Percentiles rank a stretch among this genome's conserved stretches.
phyloP scores from a whole-genome alignment of 2,329 filamentous ascomycete genomes.

The Xylaria sp. region DNA sequence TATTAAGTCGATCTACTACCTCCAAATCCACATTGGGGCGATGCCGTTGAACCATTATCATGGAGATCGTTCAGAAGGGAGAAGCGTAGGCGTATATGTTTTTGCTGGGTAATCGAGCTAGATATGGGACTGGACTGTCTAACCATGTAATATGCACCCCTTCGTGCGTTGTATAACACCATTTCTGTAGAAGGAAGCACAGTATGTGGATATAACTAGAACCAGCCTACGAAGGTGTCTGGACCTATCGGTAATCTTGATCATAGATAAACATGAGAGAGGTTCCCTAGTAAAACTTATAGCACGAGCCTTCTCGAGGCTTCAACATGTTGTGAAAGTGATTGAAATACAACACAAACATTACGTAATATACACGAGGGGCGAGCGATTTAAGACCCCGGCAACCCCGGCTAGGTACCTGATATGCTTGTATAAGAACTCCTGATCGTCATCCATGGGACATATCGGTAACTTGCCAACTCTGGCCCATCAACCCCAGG shows the following conservation, averaged over 20 bases:
- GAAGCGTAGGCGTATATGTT: neutral
- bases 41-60: too few species aligned
- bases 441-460: too few species aligned
- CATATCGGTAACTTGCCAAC: slow-evolving; percentile 1
- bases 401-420: neutral
- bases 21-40: neutral
- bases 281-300: neutral
- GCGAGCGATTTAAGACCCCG: neutral
- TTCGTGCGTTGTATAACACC: neutral
- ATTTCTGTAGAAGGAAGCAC: neutral
- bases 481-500: neutral
- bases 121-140: neutral
- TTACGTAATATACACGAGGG: too few species aligned
- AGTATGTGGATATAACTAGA: neutral
- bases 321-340: neutral
- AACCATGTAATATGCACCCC: neutral
- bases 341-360: too few species aligned
- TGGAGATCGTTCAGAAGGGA: neutral
- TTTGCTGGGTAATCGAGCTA: neutral
- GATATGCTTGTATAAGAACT: neutral
- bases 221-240: neutral
- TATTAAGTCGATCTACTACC: neutral
- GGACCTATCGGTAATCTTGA: neutral
- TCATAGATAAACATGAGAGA: neutral
- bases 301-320: neutral